Base-by-base conservation (phyloP, 2,329 filamentous ascomycete genomes). In the Epichloe elymi region DNA sequence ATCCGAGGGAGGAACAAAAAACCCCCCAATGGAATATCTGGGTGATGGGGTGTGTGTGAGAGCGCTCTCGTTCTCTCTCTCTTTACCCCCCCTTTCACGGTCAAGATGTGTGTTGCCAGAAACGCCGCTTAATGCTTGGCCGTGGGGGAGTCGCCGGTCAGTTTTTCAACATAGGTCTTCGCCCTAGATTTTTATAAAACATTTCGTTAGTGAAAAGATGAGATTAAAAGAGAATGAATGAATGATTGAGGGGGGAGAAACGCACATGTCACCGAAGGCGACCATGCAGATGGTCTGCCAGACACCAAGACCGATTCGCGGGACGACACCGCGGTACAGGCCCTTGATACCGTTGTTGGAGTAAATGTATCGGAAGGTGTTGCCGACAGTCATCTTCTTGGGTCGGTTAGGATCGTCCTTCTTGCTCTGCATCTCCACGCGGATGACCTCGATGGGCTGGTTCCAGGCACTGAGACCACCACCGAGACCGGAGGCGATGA, bases 231-330 rank as follows among this genome's bases (percentile, higher is more conserved):
- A 11, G 15, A 12, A 42, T 42, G 11, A 37, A n/a, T 36, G 26
- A 48, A 41, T n/a, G 19, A 40, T 46, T 17, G 37, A 52, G 36
- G 43, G 57, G 23, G 2, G 1, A 4, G 5, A 23, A 23, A 81
- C 88, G 76, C 74, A 94, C 89, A 95, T 90, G 74, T 97, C 93
- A 73, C 93, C 93, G 70, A 97, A 78, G 65, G 91, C 93, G 72
- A 98, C 93, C 93, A 98, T 98, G 79, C 93, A 98, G 65, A 98
- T 86, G 56, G 93, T 98, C 79, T 98, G 93, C 93, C 93, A 98
- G 74, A 98, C 81, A 66, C 93, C 85, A 57, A 98, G 83, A 61
- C 90, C 90, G 67, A 98, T 90, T 69, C 93, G 85, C 62, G 93
- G 93, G 60, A 88, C 78, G 57, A 98, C 91, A 65, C 93, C 93